Base-by-base conservation (phyloP, 306 rosid species). In the Chamaecrista fasciculata region DNA sequence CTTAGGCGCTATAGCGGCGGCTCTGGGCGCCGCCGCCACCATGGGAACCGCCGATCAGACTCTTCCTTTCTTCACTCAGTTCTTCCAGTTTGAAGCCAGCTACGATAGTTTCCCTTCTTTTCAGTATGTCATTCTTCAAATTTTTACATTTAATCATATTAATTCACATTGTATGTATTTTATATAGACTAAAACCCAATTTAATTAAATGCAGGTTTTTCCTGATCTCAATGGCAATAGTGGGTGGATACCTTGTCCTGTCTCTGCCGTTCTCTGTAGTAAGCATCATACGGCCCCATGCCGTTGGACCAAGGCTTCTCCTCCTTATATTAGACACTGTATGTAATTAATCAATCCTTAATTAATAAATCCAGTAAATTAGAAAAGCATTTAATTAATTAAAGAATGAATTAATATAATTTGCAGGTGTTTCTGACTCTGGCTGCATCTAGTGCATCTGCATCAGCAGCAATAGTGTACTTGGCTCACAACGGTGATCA, bases 21-120 rank as follows among this genome's bases (percentile, higher is more conserved):
- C 90, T 56, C 76, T 90, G 1, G 83, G 81, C 11, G 95, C 96
- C 0, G 93, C 98, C 0, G 86, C 93, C 43, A 62, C 83, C 18
- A 89, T 92, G 98, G 96, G 86, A 46, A 89, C 89, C 0, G 88
- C 91, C 36, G 93, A 86, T 34, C 82, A 92, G 19, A 84, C 80
- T 37, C 98, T 92, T 31, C 96, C 98, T 73, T 90, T 92, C 84
- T 86, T 90, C 85, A 87, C 96, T 49, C 98, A 90, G 77, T 92
- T 86, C 86, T 87, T 89, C 75, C 98, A 92, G 42, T 92, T 92
- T 31, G 85, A 89, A 76, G 98, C 98, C 42, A 84, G 91, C 70
- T 92, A 90, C 5, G 90, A 87, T 21, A 87, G 86, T 58, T 81
- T 92, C 78, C 86, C 96, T 2, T 63, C 89, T 53, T 88, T 93